phyloP scores from a whole-genome alignment of 2,329 filamentous ascomycete genomes.

The Macrophomina tecta region DNA sequence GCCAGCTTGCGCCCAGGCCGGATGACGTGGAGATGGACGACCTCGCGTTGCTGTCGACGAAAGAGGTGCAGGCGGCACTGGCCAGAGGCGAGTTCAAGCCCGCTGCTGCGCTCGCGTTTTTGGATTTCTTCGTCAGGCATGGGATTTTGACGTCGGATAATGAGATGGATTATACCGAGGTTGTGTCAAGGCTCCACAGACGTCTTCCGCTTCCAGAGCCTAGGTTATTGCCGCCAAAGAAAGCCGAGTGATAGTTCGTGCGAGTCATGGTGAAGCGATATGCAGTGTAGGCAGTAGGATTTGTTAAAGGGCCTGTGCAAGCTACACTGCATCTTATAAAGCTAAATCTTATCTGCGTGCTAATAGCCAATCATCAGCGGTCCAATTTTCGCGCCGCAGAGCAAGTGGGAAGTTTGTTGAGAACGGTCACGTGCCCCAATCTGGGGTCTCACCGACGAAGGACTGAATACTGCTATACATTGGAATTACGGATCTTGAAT shows the following conservation, averaged over 20 bases:
- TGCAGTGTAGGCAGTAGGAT: too few species aligned
- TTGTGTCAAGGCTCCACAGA: constrained; percentile 76
- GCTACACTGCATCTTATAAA: too few species aligned
- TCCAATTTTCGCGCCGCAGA: too few species aligned
- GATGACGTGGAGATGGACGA: constrained; percentile 88
- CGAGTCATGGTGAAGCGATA: too few species aligned
- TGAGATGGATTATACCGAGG: constrained; percentile 78
- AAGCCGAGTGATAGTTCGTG: neutral
- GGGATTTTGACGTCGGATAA: constrained; percentile 79
- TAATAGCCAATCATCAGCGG: too few species aligned
- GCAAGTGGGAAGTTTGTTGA: too few species aligned
- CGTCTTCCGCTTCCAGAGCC: constrained; percentile 71
- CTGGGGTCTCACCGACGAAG: too few species aligned
- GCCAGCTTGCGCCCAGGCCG: constrained; percentile 73
- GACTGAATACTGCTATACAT: too few species aligned
- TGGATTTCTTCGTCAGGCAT: constrained; percentile 90
- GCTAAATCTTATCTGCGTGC: too few species aligned
- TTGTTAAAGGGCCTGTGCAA: too few species aligned
- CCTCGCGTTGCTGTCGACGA: constrained; percentile 78
- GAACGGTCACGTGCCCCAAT: too few species aligned
- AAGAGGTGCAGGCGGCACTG: constrained; percentile 74
- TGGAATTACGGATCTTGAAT: too few species aligned
- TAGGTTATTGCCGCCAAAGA: neutral
- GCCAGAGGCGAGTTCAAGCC: constrained; percentile 83
- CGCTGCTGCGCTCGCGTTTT: constrained; percentile 81